phyloP scores from a whole-genome alignment of 495 filamentous ascomycete species.

The Penicillium egyptiacum region DNA sequence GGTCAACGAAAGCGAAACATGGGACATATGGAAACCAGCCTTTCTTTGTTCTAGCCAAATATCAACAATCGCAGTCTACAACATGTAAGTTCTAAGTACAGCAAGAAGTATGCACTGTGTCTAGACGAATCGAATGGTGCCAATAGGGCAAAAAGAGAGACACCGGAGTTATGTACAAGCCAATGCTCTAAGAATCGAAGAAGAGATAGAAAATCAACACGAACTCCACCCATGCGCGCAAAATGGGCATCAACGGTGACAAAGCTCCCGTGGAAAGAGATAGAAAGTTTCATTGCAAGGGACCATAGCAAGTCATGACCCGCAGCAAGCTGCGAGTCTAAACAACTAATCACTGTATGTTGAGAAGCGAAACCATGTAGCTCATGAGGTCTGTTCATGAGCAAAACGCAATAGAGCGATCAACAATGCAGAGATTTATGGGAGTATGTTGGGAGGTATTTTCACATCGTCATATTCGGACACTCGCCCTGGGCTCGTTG shows the following conservation, averaged over 20 bases:
- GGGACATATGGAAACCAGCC: neutral
- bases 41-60: neutral
- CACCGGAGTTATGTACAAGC: conserved; percentile 1
- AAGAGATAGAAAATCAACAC: neutral
- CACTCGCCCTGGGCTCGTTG: conserved; percentile 60
- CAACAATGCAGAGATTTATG: conserved; percentile 4
- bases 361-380: neutral
- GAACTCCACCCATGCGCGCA: conserved; percentile 15
- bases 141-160: neutral
- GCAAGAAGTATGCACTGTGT: neutral
- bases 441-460: conserved; percentile 5
- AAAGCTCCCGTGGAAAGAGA: neutral
- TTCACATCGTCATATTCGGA: conserved; percentile 37
- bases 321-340: conserved; percentile 1
- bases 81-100: neutral
- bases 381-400: conserved; percentile 12
- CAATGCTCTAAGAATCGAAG: conserved; percentile 8
- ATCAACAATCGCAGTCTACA: neutral
- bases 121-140: neutral
- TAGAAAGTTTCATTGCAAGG: neutral
- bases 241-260: conserved; percentile 6
- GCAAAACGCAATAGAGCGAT: conserved; percentile 4
- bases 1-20: neutral
- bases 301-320: conserved; percentile 6
- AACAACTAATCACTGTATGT: conserved; percentile 2